Conservation (phyloP, 116 monocot genomes). For the Cymodocea nodosa region DNA sequence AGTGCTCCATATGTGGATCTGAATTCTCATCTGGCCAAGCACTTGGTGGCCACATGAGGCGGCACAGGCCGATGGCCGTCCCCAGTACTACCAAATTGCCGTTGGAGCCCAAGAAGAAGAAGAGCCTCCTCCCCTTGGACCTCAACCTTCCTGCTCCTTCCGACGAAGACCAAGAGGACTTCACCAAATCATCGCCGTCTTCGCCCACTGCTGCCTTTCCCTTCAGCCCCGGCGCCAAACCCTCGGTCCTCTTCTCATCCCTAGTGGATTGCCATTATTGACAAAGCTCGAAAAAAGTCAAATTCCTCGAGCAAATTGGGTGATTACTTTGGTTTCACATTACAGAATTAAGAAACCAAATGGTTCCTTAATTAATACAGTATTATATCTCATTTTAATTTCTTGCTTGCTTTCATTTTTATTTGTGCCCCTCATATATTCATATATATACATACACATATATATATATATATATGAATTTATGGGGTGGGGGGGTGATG, state of each 20-base stretch:
- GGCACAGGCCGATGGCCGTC: conserved; percentile 25
- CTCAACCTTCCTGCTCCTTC: conserved; percentile 81
- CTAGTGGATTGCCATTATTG: conserved; percentile 67
- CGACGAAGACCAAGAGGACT: conserved; percentile 28
- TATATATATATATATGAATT: no score
- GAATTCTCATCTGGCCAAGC: conserved; percentile 64
- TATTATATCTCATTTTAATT: neutral
- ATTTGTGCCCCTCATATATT: neutral
- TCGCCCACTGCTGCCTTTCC: neutral
- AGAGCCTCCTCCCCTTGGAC: conserved; percentile 33
- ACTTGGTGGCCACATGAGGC: conserved; percentile 68
- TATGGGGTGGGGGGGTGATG: conserved; percentile 1
- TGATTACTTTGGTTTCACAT: no score
- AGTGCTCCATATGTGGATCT: conserved; percentile 43
- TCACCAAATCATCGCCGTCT: neutral
- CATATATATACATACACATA: no score
- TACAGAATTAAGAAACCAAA: neutral
- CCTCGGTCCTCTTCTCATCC: conserved; percentile 27
- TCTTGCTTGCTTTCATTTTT: neutral
- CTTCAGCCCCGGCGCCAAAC: conserved; percentile 8
- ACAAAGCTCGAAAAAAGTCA: neutral
- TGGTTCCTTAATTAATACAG: neutral
- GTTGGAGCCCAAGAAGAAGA: conserved; percentile 11
- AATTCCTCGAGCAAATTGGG: conserved; percentile 3
- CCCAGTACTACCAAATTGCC: neutral